phyloP scores from a whole-genome alignment of 495 filamentous ascomycete species.

The Durotheca rogersii region DNA sequence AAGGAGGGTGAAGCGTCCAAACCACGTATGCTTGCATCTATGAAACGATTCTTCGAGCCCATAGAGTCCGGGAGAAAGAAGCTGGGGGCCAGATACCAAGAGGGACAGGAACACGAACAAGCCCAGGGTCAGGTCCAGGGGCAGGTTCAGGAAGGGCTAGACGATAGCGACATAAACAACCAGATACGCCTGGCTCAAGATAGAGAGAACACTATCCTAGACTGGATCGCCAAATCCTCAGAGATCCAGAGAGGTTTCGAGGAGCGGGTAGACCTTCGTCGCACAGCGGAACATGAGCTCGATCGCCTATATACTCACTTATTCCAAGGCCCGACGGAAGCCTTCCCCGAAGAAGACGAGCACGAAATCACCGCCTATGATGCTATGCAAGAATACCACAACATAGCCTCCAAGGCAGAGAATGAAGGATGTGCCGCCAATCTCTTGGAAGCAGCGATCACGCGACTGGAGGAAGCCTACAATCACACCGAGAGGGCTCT shows the following conservation, averaged over 20 bases:
- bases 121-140: constrained; percentile 43
- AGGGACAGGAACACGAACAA: constrained; percentile 43
- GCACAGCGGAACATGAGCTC: constrained; percentile 39
- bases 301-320: constrained; percentile 44
- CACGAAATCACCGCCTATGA: background rate
- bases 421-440: constrained; percentile 31
- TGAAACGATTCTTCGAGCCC: no score
- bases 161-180: constrained; percentile 50
- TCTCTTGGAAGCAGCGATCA: constrained; percentile 32
- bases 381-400: constrained; percentile 27
- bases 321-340: constrained; percentile 49
- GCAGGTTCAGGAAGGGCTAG: constrained; percentile 53
- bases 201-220: constrained; percentile 37
- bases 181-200: constrained; percentile 41
- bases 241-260: constrained; percentile 30
- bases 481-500: constrained; percentile 37
- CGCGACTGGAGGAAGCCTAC: constrained; percentile 30
- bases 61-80: no score
- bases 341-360: constrained; percentile 53
- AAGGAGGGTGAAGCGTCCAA: no score
- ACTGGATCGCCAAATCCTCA: constrained; percentile 26
- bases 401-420: constrained; percentile 26
- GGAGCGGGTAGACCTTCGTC: constrained; percentile 30
- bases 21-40: no score
- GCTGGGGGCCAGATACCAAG: no score